Evolutionary conservation across 1,284 basidiomycete genomes (phyloP).

Genomic region (Sporisorium graminicola): DNA sequence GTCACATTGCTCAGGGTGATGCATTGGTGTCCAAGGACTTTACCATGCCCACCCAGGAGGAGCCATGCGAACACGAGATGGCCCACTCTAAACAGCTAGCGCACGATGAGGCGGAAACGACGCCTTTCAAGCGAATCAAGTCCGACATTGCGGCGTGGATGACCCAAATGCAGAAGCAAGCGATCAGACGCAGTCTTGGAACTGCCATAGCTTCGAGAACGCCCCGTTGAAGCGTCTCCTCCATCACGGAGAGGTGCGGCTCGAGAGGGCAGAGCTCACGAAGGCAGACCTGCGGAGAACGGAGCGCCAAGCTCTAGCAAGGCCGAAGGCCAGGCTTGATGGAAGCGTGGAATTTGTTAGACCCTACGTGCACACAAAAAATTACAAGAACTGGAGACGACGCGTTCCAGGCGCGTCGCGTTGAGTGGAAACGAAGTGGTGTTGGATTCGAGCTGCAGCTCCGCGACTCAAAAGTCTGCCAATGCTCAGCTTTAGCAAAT

Average conservation of each 20-base stretch:
- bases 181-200: slow-evolving; percentile 30
- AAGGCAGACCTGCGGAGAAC: neutral
- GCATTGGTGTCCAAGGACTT: neutral
- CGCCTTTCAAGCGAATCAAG: slow-evolving; percentile 8
- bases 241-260: neutral
- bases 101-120: neutral
- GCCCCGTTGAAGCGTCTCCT: neutral
- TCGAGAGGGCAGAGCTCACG: neutral
- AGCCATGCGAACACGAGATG: neutral
- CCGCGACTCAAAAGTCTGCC: slow-evolving; percentile 4
- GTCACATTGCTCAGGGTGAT: neutral
- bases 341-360: neutral
- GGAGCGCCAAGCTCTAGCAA: neutral
- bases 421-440: slow-evolving; percentile 28
- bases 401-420: slow-evolving; percentile 41
- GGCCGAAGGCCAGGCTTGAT: neutral
- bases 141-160: slow-evolving; percentile 35
- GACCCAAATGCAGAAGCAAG: slow-evolving; percentile 24
- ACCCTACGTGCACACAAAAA: neutral
- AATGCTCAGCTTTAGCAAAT: neutral
- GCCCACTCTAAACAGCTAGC: neutral
- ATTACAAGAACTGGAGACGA: slow-evolving; percentile 3
- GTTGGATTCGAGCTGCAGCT: slow-evolving; percentile 38
- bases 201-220: neutral
- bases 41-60: neutral